Evolutionary conservation across 306 rosid genomes (phyloP), one percentile per base, ranked within the genome.

Genomic region (Mucuna pruriens): DNA sequence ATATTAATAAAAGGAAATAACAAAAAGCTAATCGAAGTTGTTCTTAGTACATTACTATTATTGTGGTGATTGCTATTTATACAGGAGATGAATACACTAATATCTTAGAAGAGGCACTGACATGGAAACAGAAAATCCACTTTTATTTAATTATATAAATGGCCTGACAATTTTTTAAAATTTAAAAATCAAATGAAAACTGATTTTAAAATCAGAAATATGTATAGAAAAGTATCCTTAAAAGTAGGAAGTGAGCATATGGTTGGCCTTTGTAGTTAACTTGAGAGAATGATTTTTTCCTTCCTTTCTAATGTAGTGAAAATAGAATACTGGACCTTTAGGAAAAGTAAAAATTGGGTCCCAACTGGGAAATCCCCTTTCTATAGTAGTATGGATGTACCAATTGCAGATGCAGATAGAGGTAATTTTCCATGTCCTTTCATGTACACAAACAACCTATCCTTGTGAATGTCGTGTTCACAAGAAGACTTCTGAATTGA

Each of bases 401-500:
- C 97, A 9, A 75, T 85, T 39, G 87, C 88, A 76, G 97, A 87
- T 77, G 90, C 73, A 40, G 98, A 86, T 78, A 90, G 86, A 66
- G 91, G 93, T 87, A 91, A 84, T 40, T 87, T 84, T 72, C 90
- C 84, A 52, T 87, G 85, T 83, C 89, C 97, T 82, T 91, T 95
- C 86, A 90, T 80, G 89, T 91, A 95, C 83, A 95, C 93, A 87
- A 90, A 95, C 76, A 95, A 80, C 88, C 94, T 88, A 75, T 89
- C 92, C 85, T 89, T 95, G 80, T 93, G 76, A 78, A 19, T 83
- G 81, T 95, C 97, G 67, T 54, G 83, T 80, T 93, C 96, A 79
- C 96, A 93, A 51, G 97, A 95, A 65, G 99, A 95, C 84, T 94
- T 93, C 94, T 93, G 98, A 87, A 95, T 87, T 63, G 99, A 89